Evolutionary conservation across 202 grass and related monocot genomes (phyloP).

Genomic region (Zoysia matrella): DNA sequence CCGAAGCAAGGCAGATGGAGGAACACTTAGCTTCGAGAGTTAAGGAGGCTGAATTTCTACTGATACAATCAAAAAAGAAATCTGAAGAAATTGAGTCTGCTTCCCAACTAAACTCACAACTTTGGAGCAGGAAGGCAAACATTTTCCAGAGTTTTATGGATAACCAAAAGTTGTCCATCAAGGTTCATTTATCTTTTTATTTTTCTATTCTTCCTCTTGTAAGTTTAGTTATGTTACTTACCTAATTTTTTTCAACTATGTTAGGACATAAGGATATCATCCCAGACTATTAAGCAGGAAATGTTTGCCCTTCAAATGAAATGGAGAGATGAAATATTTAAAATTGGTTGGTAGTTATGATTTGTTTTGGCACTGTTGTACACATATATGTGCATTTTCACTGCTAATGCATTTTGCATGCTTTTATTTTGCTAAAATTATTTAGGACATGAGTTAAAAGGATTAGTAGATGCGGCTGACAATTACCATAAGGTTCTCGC

Average conservation of each 20-base stretch:
- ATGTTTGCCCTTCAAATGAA: constrained; percentile 71
- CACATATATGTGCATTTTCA: constrained; percentile 5
- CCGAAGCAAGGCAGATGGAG: constrained; percentile 72
- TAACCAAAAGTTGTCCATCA: constrained; percentile 72
- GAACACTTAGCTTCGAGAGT: constrained; percentile 63
- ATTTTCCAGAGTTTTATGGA: constrained; percentile 71
- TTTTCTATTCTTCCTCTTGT: constrained; percentile 21
- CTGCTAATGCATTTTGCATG: not conserved
- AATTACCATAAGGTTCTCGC: constrained; percentile 93
- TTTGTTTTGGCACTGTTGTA: constrained; percentile 16
- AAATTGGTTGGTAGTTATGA: constrained; percentile 53
- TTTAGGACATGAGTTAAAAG: constrained; percentile 79
- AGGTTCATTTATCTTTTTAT: constrained; percentile 55
- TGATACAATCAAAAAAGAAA: constrained; percentile 77
- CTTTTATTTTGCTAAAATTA: constrained; percentile 23
- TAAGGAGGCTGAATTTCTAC: constrained; percentile 77
- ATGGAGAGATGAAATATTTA: constrained; percentile 90
- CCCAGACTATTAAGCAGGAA: constrained; percentile 81
- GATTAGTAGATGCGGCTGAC: constrained; percentile 85
- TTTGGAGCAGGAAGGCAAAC: constrained; percentile 85
- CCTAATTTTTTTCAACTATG: constrained; percentile 43
- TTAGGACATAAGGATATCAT: constrained; percentile 84
- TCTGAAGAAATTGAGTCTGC: constrained; percentile 77
- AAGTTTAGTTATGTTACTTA: constrained; percentile 37
- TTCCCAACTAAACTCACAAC: constrained; percentile 76